These are phyloP conservation scores for Rubus parviflorus DNA, from an alignment of 306 rosid genomes.

Conservation along the genomic window DNA sequence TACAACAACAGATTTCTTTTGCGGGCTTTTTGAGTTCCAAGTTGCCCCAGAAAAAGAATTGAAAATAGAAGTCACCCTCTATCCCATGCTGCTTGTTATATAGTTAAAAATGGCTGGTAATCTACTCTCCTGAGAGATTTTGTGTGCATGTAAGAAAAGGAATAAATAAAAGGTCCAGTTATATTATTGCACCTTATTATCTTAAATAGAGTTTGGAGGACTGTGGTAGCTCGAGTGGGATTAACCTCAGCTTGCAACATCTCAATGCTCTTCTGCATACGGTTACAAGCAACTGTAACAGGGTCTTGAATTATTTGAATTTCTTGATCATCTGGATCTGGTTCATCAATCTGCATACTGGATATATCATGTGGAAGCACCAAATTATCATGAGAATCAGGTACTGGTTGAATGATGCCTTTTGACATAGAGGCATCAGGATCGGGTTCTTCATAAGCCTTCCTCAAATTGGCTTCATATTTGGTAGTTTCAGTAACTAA, in stretches of 20 bases:
- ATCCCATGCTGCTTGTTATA: neutral
- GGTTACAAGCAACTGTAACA: constrained; percentile 54
- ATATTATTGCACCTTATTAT: constrained; percentile 57
- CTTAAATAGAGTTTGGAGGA: constrained; percentile 71
- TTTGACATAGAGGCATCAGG: constrained; percentile 37
- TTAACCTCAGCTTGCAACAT: constrained; percentile 58
- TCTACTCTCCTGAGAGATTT: neutral
- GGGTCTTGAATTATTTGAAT: constrained; percentile 74
- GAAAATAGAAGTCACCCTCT: neutral
- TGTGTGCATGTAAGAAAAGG: neutral
- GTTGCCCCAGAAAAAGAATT: neutral
- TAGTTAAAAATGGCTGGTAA: neutral
- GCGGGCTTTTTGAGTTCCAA: neutral
- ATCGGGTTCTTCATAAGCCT: constrained; percentile 29
- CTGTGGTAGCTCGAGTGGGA: constrained; percentile 47
- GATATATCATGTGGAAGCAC: constrained; percentile 39
- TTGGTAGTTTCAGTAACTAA: constrained; percentile 17
- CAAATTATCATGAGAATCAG: constrained; percentile 50
- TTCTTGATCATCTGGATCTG: constrained; percentile 87
- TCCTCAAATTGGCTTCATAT: constrained; percentile 23
- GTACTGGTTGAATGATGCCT: constrained; percentile 38
- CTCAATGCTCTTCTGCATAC: constrained; percentile 60
- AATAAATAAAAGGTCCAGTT: neutral
- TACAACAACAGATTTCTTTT: too few relatives aligned
- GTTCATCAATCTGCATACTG: constrained; percentile 57